Evolutionary conservation across 257 asterid species (phyloP).

Genomic region (Leonotis leonurus): DNA sequence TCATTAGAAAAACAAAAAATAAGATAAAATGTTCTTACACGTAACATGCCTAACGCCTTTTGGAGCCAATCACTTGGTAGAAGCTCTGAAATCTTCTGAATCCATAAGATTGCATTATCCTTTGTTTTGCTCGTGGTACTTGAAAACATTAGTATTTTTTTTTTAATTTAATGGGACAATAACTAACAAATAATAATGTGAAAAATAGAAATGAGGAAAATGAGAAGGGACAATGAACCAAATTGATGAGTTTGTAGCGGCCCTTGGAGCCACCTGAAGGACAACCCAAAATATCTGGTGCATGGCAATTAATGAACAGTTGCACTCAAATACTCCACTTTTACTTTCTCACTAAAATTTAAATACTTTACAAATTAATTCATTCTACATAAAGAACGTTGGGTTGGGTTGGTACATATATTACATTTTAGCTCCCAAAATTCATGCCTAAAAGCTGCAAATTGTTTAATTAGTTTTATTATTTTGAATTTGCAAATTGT

Average conservation of each 20-base stretch:
- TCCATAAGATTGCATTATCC: background rate
- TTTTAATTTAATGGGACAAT: too few relatives aligned
- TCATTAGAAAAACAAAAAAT: background rate
- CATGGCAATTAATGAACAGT: slow-evolving; percentile 9
- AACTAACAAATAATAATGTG: too few relatives aligned
- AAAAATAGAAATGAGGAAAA: too few relatives aligned
- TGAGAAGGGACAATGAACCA: background rate
- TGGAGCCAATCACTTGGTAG: background rate
- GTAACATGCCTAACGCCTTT: background rate
- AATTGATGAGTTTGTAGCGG: background rate
- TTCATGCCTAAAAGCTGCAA: background rate
- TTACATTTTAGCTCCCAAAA: background rate
- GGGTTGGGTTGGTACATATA: too few relatives aligned
- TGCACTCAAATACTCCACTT: background rate
- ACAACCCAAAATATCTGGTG: slow-evolving; percentile 15
- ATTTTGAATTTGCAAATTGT: too few relatives aligned
- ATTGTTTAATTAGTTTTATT: too few relatives aligned
- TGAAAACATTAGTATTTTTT: too few relatives aligned
- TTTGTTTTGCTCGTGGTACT: background rate
- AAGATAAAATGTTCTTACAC: background rate
- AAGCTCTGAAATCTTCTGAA: background rate
- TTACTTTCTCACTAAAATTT: background rate
- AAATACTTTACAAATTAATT: background rate
- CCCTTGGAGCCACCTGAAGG: slow-evolving; percentile 23
- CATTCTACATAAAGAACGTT: background rate